Conservation (phyloP, 495 filamentous ascomycete genomes). For the Penicillium manginii region DNA sequence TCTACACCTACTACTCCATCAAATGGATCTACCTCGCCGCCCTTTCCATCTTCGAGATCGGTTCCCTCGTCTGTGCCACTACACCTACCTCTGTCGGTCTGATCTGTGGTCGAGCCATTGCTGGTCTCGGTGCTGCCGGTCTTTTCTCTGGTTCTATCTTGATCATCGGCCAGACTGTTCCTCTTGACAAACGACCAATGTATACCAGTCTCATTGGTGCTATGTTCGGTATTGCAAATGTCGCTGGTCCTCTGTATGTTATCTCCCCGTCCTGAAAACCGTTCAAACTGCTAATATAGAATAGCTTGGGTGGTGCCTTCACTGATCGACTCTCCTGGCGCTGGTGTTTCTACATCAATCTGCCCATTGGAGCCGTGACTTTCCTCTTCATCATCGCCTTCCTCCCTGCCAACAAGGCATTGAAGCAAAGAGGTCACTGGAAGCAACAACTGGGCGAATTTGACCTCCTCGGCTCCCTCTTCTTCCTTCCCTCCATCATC, state of each 20-base stretch:
- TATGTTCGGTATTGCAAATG: conserved; percentile 80
- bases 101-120: conserved; percentile 83
- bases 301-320: conserved; percentile 56
- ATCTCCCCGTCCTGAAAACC: background rate
- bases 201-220: conserved; percentile 76
- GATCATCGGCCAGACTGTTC: conserved; percentile 77
- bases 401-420: conserved; percentile 58
- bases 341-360: conserved; percentile 68
- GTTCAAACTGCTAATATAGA: background rate
- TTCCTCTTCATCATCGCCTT: conserved; percentile 61
- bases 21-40: conserved; percentile 74
- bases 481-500: conserved; percentile 75
- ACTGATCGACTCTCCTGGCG: conserved; percentile 64
- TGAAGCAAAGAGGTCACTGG: conserved; percentile 40
- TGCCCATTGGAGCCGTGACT: conserved; percentile 71
- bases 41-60: conserved; percentile 80
- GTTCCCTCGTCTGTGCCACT: conserved; percentile 80
- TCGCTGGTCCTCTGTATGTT: conserved; percentile 68
- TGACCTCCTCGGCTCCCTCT: conserved; percentile 65
- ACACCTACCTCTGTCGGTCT: conserved; percentile 74
- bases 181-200: conserved; percentile 68
- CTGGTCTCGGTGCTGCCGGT: conserved; percentile 81
- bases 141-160: conserved; percentile 82
- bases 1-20: conserved; percentile 79
- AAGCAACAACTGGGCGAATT: conserved; percentile 58